Evolutionary conservation across 148 eudicot species (phyloP), one percentile per base, ranked within the genome.

Genomic region (Heliosperma pusillum): DNA sequence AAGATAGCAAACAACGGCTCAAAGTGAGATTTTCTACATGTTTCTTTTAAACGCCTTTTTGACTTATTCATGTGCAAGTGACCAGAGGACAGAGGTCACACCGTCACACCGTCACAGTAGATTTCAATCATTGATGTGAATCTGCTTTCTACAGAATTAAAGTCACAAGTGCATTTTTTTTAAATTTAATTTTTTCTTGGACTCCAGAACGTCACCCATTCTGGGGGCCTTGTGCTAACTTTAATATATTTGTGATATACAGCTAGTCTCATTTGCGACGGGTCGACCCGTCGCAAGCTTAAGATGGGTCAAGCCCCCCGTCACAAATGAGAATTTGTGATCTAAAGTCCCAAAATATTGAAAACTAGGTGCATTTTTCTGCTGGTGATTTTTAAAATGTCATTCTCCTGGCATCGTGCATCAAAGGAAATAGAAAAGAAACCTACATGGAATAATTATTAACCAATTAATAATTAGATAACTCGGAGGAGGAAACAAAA

Each of bases 1-100:
- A 94, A 77, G 98, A 94, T 81, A 94, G 98, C 78, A 94, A 94
- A 86, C 98, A 94, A 76, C 83, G 98, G 66, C 95, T 94, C 44
- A 94, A 94, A 92, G 98, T 89, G 64, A 71, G 74, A 57, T 65
- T 53, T 50, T n/a, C 44, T 30, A 8, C 7, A 74, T 26, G 61
- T 42, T 74, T 52, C 10, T 22, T 3, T 2, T 53, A 22, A 45
- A 15, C 30, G 12, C 12, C 30, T 27, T 75, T 36, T 22, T 52
- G 40, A 40, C 24, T 42, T 15, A 40, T 57, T 61, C 22, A 20
- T 25, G 53, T 45, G 70, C 20, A 65, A 17, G 47, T 66, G 47
- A 27, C 40, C n/a, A 63, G 36, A 19, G 27, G n/a, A n/a, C n/a
- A n/a, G n/a, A n/a, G n/a, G n/a, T n/a, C n/a, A n/a, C n/a, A n/a